These are phyloP conservation scores for Aspergillus eucalypticola DNA, from an alignment of 2,329 filamentous ascomycete genomes.

Conservation along the genomic window DNA sequence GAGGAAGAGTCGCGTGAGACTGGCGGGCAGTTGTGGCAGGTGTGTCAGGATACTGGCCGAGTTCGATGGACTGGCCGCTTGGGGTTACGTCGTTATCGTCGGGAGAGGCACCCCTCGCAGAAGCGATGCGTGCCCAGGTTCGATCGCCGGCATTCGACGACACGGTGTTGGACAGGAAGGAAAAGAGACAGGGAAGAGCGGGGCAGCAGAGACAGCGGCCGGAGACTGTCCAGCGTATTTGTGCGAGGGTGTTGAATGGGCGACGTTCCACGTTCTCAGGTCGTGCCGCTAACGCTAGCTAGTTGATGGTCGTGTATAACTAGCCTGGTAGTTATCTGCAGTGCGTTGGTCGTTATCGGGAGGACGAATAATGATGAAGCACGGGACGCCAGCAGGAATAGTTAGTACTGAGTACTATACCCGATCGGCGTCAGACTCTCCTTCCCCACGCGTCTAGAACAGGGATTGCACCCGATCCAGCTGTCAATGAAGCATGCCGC, in stretches of 20 bases:
- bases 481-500: neutral
- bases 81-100: conserved; percentile 15
- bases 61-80: conserved; percentile 36
- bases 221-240: neutral
- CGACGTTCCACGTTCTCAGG: neutral
- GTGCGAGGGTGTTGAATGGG: neutral
- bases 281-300: conserved; percentile 4
- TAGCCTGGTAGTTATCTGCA: neutral
- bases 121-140: conserved; percentile 29
- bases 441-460: neutral
- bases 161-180: conserved; percentile 21
- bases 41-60: conserved; percentile 27
- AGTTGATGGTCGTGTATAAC: neutral
- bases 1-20: conserved; percentile 12
- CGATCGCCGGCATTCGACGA: conserved; percentile 29
- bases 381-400: neutral
- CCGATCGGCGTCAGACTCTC: neutral
- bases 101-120: conserved; percentile 27
- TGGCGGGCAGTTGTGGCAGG: conserved; percentile 6
- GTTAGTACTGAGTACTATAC: neutral
- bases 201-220: conserved; percentile 4
- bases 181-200: conserved; percentile 4
- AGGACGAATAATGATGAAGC: neutral
- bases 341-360: conserved; percentile 1
- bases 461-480: neutral